Conservation (phyloP, 331 rosid species). For the Saraca asoca region DNA sequence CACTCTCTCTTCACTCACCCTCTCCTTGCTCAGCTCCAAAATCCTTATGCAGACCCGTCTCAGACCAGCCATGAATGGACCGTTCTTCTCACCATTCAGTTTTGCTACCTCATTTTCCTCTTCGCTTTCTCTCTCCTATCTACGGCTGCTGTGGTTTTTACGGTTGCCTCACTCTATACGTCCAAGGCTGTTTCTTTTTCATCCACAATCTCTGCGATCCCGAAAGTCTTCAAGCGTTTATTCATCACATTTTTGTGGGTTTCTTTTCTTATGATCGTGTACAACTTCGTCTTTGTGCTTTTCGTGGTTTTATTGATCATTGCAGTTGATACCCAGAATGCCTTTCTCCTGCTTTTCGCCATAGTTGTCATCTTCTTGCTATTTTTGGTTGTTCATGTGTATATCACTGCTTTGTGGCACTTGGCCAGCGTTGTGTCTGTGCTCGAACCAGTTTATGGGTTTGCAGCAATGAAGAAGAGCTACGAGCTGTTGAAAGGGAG, state of each 20-base stretch:
- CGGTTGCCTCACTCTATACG: constrained; percentile 91
- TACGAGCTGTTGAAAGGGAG: constrained; percentile 76
- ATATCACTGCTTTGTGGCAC: constrained; percentile 90
- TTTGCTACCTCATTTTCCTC: constrained; percentile 85
- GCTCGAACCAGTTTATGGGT: constrained; percentile 75
- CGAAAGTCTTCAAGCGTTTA: constrained; percentile 77
- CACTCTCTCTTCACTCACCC: constrained; percentile 98
- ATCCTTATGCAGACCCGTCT: constrained; percentile 56
- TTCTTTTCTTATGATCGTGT: constrained; percentile 65
- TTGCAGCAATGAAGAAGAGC: constrained; percentile 85
- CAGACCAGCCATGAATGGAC: constrained; percentile 74
- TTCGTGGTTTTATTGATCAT: constrained; percentile 50
- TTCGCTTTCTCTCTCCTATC: constrained; percentile 91
- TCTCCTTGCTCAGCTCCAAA: constrained; percentile 60
- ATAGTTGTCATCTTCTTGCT: constrained; percentile 38
- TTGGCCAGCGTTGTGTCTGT: constrained; percentile 92
- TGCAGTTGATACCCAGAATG: constrained; percentile 58
- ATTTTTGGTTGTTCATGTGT: constrained; percentile 71
- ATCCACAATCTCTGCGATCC: constrained; percentile 75
- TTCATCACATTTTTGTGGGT: constrained; percentile 88
- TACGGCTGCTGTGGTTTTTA: constrained; percentile 95
- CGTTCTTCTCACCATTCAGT: constrained; percentile 70
- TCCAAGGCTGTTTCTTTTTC: constrained; percentile 79
- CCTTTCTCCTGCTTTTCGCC: constrained; percentile 41
- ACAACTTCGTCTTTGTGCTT: constrained; percentile 56